Conservation (phyloP, 768 basidiomycete genomes). For the Boletellus sp. region DNA sequence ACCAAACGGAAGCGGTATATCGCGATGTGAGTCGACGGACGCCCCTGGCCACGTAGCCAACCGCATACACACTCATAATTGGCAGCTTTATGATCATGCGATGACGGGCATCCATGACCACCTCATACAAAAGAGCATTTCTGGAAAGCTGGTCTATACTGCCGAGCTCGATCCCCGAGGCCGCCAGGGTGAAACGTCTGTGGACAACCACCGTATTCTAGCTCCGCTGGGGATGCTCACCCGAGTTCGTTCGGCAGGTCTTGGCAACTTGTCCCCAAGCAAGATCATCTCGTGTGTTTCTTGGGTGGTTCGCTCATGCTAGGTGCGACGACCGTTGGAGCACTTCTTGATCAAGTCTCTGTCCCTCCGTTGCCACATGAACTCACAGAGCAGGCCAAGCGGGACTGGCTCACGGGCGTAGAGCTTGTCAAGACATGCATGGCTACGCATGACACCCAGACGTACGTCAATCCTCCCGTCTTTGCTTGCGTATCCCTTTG, state of each 20-base stretch:
- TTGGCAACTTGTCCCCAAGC: conserved; percentile 80
- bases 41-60: not conserved
- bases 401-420: conserved; percentile 80
- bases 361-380: conserved; percentile 64
- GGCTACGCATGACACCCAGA: conserved; percentile 77
- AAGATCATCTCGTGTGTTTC: conserved; percentile 97
- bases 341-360: conserved; percentile 50
- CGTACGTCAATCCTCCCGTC: conserved; percentile 45
- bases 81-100: conserved; percentile 86
- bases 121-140: conserved; percentile 62
- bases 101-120: conserved; percentile 78
- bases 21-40: conserved; percentile 49
- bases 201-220: not conserved
- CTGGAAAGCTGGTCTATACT: conserved; percentile 67
- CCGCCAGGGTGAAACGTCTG: conserved; percentile 34
- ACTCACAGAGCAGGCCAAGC: conserved; percentile 55
- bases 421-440: conserved; percentile 88
- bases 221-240: conserved; percentile 7
- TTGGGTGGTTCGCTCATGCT: conserved; percentile 89
- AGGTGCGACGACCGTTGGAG: conserved; percentile 71
- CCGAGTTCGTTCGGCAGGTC: conserved; percentile 36
- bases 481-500: not conserved
- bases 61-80: conserved; percentile 1
- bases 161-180: conserved; percentile 72
- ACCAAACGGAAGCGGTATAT: conserved; percentile 72